Evolutionary conservation across 2,329 filamentous ascomycete genomes (phyloP).

Genomic region (Madurella mycetomatis): DNA sequence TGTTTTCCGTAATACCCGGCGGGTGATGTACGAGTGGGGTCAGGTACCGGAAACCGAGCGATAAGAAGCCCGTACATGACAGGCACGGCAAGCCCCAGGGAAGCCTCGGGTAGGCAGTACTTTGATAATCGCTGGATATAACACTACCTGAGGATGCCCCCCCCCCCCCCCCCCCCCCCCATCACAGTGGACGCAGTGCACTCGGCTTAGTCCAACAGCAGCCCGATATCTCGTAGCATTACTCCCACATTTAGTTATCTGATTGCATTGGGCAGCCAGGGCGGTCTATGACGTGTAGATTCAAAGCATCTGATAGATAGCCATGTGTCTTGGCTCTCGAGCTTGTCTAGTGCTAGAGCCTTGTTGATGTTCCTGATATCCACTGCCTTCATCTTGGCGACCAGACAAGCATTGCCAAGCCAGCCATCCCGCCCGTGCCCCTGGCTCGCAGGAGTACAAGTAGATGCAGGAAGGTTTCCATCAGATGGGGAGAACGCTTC

Average conservation of each 20-base stretch:
- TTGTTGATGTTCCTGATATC: neutral
- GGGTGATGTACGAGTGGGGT: neutral
- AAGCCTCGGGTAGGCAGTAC: neutral
- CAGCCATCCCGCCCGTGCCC: neutral
- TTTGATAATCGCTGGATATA: constrained; percentile 2
- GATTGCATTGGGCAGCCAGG: neutral
- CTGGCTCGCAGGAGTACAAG: no score
- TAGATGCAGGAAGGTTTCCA: no score
- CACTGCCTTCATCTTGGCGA: constrained; percentile 6
- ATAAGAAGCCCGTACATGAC: neutral
- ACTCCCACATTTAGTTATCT: no score
- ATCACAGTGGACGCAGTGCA: neutral
- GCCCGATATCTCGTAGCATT: no score
- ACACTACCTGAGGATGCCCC: neutral
- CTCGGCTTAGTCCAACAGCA: no score
- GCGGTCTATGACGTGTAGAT: neutral
- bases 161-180: no score
- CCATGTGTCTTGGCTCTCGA: constrained; percentile 10
- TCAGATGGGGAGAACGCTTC: no score
- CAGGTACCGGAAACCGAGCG: neutral
- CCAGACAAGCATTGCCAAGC: constrained; percentile 18
- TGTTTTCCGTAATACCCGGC: neutral
- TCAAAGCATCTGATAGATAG: no score
- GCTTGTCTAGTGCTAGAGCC: constrained; percentile 9
- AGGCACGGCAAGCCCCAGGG: no score